A percentile compares a stretch with the other conserved stretches of the same genome.
Conservation (phyloP, 345 rosid species). For the Camelina sativa region DNA sequence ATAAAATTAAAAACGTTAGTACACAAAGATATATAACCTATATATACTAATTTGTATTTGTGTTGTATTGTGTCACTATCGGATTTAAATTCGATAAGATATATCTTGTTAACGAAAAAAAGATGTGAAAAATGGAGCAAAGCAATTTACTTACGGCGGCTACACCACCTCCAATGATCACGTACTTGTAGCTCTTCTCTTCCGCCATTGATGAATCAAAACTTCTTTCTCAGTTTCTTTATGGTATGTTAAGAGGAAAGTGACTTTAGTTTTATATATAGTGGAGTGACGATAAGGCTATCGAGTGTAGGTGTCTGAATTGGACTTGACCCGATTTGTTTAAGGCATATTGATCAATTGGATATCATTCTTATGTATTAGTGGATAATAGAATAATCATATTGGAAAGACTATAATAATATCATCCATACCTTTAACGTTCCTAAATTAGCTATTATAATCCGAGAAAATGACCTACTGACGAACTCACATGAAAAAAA, state of each 20-base stretch:
- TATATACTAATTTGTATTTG: not conserved
- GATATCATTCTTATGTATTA: not conserved
- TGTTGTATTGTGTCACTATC: not conserved
- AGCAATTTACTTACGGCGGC: not conserved
- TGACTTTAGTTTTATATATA: not conserved
- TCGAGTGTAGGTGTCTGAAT: not conserved
- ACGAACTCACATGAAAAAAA: not conserved
- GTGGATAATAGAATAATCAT: not conserved
- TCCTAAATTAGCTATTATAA: not conserved
- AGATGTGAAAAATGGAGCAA: not conserved
- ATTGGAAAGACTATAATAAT: not conserved
- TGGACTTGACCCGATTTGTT: not conserved
- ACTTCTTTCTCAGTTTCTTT: not conserved
- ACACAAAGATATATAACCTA: too few species aligned
- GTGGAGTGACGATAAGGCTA: not conserved
- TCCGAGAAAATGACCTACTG: not conserved
- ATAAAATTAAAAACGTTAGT: not conserved
- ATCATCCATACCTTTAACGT: not conserved
- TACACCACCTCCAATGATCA: conserved; percentile 3
- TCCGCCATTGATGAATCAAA: not conserved
- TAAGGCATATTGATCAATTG: not conserved
- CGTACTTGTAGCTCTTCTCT: not conserved
- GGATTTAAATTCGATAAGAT: not conserved
- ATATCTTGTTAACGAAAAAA: not conserved
- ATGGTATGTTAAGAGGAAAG: not conserved